These are phyloP conservation scores for Bocquillonia castaneifolia DNA, from an alignment of 441 rosid genomes.

Conservation along the genomic window DNA sequence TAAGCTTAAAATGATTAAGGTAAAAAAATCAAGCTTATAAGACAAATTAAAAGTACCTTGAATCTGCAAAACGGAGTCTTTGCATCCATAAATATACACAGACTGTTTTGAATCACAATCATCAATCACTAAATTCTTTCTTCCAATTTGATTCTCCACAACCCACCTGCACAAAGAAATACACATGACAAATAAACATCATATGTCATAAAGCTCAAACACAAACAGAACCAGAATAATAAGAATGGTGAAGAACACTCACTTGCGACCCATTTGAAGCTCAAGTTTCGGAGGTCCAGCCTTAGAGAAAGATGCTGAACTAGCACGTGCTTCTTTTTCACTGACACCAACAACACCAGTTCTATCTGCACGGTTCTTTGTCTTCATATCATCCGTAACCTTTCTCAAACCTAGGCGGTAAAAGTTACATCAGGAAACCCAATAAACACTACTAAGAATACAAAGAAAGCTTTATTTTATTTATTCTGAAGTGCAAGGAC, in stretches of 20 bases:
- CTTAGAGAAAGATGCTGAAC: constrained; percentile 55
- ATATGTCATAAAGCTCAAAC: constrained; percentile 8
- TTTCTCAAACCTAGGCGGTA: constrained; percentile 62
- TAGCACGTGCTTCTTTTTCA: constrained; percentile 46
- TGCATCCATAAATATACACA: constrained; percentile 90
- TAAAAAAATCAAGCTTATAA: neutral
- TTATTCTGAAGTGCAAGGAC: constrained; percentile 32
- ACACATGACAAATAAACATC: constrained; percentile 8
- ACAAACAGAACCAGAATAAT: constrained; percentile 8
- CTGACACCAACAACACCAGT: constrained; percentile 57
- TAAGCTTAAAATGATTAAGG: neutral
- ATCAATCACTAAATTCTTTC: constrained; percentile 70
- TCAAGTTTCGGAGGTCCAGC: constrained; percentile 82
- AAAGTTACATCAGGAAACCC: constrained; percentile 15
- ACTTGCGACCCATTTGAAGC: constrained; percentile 99
- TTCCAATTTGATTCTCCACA: constrained; percentile 91
- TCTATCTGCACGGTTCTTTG: constrained; percentile 73
- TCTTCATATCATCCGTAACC: constrained; percentile 89
- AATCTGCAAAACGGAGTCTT: constrained; percentile 92
- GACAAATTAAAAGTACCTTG: constrained; percentile 45
- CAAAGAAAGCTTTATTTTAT: neutral
- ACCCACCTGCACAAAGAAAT: constrained; percentile 62
- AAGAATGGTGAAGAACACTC: constrained; percentile 27
- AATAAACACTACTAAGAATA: neutral
- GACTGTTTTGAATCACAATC: constrained; percentile 92